phyloP scores from a whole-genome alignment of 2,329 filamentous ascomycete species.

The Monilinia polystroma region DNA sequence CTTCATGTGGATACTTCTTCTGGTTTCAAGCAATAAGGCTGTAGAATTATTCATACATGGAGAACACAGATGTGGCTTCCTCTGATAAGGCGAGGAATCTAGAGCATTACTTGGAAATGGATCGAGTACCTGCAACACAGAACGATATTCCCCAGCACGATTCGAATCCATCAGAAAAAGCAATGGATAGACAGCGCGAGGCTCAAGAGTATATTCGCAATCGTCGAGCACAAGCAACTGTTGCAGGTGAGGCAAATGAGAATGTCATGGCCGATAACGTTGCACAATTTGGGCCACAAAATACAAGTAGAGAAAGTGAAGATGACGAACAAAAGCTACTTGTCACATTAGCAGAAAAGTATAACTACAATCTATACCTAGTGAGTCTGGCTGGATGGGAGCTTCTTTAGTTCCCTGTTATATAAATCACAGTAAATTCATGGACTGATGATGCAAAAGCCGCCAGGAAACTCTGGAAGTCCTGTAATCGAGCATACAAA shows the following conservation, averaged over 20 bases:
- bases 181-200: conserved; percentile 23
- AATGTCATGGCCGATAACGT: conserved; percentile 16
- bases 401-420: neutral
- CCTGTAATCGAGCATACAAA: conserved; percentile 20
- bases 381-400: conserved; percentile 11
- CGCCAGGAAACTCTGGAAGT: conserved; percentile 17
- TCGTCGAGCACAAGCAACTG: conserved; percentile 22
- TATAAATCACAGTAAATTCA: neutral
- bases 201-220: conserved; percentile 24
- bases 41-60: conserved; percentile 20
- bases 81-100: conserved; percentile 21
- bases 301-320: conserved; percentile 22
- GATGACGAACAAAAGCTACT: conserved; percentile 23
- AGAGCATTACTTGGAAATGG: conserved; percentile 18
- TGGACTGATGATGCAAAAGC: conserved; percentile 12
- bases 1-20: conserved; percentile 10
- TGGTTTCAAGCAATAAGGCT: conserved; percentile 18
- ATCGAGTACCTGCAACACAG: conserved; percentile 19
- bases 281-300: conserved; percentile 20
- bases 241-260: conserved; percentile 18
- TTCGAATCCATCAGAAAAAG: conserved; percentile 17
- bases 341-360: conserved; percentile 21
- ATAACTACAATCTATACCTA: conserved; percentile 23
- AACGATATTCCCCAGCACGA: conserved; percentile 16
- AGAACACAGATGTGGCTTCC: conserved; percentile 22